Conservation (phyloP, 2,329 filamentous ascomycete species). For the Penicillium hesseltinei region DNA sequence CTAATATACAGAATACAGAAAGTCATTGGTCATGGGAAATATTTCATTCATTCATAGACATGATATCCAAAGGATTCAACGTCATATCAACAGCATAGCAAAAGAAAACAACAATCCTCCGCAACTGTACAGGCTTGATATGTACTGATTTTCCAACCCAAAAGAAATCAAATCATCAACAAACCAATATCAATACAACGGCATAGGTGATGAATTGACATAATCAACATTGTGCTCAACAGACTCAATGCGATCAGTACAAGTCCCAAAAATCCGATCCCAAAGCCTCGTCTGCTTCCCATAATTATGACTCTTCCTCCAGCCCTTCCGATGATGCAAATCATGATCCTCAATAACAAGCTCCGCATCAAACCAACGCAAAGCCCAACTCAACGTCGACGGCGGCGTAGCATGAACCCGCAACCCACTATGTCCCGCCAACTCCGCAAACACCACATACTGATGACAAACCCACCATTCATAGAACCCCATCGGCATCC, state of each 20-base stretch:
- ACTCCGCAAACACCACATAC: conserved; percentile 27
- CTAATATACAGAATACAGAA: no score
- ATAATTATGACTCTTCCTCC: conserved; percentile 30
- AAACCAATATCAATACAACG: conserved; percentile 15
- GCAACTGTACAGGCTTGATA: neutral
- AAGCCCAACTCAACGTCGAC: conserved; percentile 19
- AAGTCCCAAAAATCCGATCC: conserved; percentile 28
- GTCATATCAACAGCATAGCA: neutral
- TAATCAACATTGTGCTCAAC: conserved; percentile 24
- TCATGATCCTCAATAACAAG: conserved; percentile 30
- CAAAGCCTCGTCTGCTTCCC: conserved; percentile 29
- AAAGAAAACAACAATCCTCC: neutral
- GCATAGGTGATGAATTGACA: conserved; percentile 23
- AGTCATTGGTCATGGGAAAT: neutral
- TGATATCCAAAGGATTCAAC: neutral
- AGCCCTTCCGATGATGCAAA: conserved; percentile 29
- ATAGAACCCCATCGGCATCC: no score
- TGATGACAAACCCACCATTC: conserved; percentile 28
- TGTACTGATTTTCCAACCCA: neutral
- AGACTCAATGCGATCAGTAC: conserved; percentile 25
- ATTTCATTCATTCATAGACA: conserved; percentile 5
- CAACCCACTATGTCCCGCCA: conserved; percentile 27
- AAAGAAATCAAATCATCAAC: neutral
- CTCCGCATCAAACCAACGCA: conserved; percentile 24
- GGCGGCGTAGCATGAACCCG: conserved; percentile 25